A percentile compares a stretch with the other conserved stretches of the same genome.
Evolutionary conservation across 805 yeast species (phyloP).

Genomic region (Kodamaea laetipori): DNA sequence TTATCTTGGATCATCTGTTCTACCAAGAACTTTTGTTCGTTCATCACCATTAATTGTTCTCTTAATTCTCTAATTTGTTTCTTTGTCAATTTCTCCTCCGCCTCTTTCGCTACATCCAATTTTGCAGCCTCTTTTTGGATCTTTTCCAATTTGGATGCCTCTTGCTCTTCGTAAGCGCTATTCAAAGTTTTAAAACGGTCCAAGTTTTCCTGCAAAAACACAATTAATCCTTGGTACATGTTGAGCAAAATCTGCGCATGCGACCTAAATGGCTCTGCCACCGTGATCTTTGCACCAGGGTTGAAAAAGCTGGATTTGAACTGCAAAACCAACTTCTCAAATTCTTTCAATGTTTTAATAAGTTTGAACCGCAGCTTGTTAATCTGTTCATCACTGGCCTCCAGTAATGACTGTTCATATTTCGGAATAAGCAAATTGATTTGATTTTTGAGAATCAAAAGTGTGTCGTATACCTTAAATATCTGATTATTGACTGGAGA

Average conservation of each 20-base stretch:
- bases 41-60: conserved; percentile 81
- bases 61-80: conserved; percentile 58
- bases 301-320: conserved; percentile 27
- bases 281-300: conserved; percentile 13
- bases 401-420: conserved; percentile 19
- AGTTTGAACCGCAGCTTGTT: conserved; percentile 25
- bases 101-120: conserved; percentile 4
- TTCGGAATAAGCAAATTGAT: conserved; percentile 24
- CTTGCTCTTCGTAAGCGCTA: conserved; percentile 36
- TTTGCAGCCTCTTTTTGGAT: conserved; percentile 7
- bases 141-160: conserved; percentile 24
- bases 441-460: conserved; percentile 26
- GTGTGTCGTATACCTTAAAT: conserved; percentile 23
- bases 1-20: conserved; percentile 62
- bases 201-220: conserved; percentile 68
- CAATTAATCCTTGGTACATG: conserved; percentile 56
- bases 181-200: conserved; percentile 65
- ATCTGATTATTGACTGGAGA: conserved; percentile 14
- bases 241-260: conserved; percentile 43
- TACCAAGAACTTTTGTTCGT: conserved; percentile 79
- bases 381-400: conserved; percentile 18
- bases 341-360: conserved; percentile 32
- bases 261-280: conserved; percentile 16
- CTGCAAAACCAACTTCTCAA: conserved; percentile 26
- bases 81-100: conserved; percentile 41